A percentile compares a stretch with the other conserved stretches of the same genome.
phyloP scores from a whole-genome alignment of 2,329 filamentous ascomycete genomes.

The Ophiognomonia clavigignenti-juglandacearum region DNA sequence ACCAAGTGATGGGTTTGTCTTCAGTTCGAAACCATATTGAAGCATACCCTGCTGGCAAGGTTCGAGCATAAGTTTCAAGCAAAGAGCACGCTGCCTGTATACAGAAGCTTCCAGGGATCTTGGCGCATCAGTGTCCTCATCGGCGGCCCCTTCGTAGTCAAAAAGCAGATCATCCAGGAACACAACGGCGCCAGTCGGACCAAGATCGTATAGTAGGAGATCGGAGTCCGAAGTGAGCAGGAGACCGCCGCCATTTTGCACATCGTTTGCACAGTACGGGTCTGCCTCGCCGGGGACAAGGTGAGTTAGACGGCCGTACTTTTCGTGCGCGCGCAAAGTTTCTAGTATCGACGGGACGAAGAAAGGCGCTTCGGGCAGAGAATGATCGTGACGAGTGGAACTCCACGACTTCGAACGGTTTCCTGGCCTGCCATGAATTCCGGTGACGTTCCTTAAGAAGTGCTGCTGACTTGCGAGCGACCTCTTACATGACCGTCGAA shows the following conservation, averaged over 20 bases:
- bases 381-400: not conserved
- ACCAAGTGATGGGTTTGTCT: conserved; percentile 21
- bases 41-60: conserved; percentile 19
- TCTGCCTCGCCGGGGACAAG: conserved; percentile 85
- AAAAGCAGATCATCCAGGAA: conserved; percentile 61
- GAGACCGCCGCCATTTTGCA: conserved; percentile 47
- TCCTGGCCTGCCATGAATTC: not conserved
- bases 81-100: conserved; percentile 21
- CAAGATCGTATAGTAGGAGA: conserved; percentile 69
- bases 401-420: not conserved
- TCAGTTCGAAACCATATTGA: conserved; percentile 28
- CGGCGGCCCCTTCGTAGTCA: conserved; percentile 26
- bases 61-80: conserved; percentile 21
- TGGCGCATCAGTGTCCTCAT: conserved; percentile 7
- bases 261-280: conserved; percentile 65
- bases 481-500: conserved; percentile 54
- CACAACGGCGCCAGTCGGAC: conserved; percentile 53
- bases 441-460: conserved; percentile 29
- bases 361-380: conserved; percentile 52
- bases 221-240: conserved; percentile 86
- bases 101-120: conserved; percentile 19
- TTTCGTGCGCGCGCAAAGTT: conserved; percentile 45
- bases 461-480: conserved; percentile 51
- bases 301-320: conserved; percentile 38
- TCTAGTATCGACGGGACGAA: conserved; percentile 76